Evolutionary conservation across 2,329 filamentous ascomycete species (phyloP), one percentile per base, ranked within the genome.

Genomic region (Lachnellula subtilissima): DNA sequence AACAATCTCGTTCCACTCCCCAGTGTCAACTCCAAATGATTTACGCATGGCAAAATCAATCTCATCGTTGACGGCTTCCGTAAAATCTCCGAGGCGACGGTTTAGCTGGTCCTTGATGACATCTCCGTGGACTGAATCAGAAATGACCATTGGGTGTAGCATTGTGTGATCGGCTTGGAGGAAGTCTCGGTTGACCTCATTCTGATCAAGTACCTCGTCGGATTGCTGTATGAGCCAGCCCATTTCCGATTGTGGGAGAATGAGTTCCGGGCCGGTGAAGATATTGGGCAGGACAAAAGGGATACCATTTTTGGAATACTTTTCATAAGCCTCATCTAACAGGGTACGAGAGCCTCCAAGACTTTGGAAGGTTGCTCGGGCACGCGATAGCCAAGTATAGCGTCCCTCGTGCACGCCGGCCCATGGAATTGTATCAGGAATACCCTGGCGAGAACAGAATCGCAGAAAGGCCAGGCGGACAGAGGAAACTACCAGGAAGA

Each of bases 261-360:
- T 69, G n/a, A 77, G 61, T 56, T 76, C 74, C 42, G 70, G 68
- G 22, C 71, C 70, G 32, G 72, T 67, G 2, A 71, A 73, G 6
- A 75, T 64, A 5, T 73, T 72, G 0, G 75, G 75, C 6, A 76
- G 53, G 1, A 78, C 63, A 2, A 77, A 75, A 0, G 74, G 64
- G 36, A 69, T 68, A n/a, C 73, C 74, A 15, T 70, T 69, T 48
- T 77, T 77, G 23, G 68, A 64, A 55, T 76, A 77, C 73, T 62
- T 64, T 36, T 57, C 19, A 48, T 65, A 64, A 14, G 61, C 60
- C 25, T 60, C 58, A 25, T 55, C 40, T 15, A 65, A 49, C 25
- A 65, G 60, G 32, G 59, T 55, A 22, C 58, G 53, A 25, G 61
- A 61, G 32, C 54, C 46, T 4, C 61, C 50, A 15, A 65, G 40